These are phyloP conservation scores for Fraxinus albicans DNA, from an alignment of 305 asterid genomes.

Conservation along the genomic window DNA sequence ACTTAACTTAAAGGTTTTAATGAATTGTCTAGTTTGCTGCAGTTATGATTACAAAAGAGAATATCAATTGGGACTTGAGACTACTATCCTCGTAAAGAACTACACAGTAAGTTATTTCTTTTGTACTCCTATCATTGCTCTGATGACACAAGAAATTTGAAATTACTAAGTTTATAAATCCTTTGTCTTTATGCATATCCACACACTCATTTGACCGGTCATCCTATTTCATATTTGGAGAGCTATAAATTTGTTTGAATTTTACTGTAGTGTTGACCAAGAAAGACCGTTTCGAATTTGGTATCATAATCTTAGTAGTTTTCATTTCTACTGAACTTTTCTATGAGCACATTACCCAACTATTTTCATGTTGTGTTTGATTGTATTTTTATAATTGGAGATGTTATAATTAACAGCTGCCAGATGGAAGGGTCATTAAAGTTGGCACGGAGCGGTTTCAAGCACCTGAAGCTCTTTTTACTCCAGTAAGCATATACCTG, in stretches of 20 bases:
- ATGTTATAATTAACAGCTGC: conserved; percentile 56
- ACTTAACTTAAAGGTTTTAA: conserved; percentile 13
- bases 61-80: conserved; percentile 96
- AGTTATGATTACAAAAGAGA: conserved; percentile 98
- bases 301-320: background rate
- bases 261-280: background rate
- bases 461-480: conserved; percentile 97
- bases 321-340: background rate
- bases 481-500: conserved; percentile 64
- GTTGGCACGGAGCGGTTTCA: conserved; percentile 96
- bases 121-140: conserved; percentile 13
- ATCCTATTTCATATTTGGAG: background rate
- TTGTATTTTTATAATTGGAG: background rate
- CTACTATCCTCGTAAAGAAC: conserved; percentile 87
- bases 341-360: background rate
- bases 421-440: conserved; percentile 96
- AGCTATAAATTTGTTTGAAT: background rate
- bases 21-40: conserved; percentile 24
- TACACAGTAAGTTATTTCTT: conserved; percentile 70
- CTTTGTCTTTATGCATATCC: background rate
- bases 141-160: background rate
- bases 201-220: background rate
- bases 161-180: background rate
- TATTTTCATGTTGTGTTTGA: background rate
- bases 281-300: background rate